Conservation (phyloP, 225 moss, liverwort and hornwort species). For the Thuidium tamariscinum region DNA sequence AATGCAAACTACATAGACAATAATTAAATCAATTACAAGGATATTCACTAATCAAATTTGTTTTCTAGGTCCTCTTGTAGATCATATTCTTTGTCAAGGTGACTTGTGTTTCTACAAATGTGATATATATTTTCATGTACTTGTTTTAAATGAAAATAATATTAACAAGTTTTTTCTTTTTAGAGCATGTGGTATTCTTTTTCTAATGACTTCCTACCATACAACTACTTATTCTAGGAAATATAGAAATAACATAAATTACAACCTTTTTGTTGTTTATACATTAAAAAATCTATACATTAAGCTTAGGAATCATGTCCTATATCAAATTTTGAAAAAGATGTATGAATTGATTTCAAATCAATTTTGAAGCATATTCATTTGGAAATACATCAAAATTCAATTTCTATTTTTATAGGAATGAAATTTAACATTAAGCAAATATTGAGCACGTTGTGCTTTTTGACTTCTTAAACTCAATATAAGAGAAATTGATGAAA, state of each 20-base stretch:
- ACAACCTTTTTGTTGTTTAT: no score
- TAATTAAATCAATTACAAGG: background rate
- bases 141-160: background rate
- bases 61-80: background rate
- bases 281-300: accelerated
- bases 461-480: background rate
- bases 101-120: background rate
- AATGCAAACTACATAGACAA: accelerated
- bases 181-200: no score
- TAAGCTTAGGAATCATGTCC: background rate
- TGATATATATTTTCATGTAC: background rate
- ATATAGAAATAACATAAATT: no score
- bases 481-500: background rate
- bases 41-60: accelerated
- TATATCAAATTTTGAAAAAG: no score
- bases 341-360: background rate
- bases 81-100: accelerated
- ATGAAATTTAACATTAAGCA: background rate
- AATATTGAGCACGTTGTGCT: background rate
- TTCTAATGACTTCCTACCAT: no score
- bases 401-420: accelerated
- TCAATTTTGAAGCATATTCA: background rate
- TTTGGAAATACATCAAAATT: background rate
- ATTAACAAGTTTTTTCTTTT: no score
- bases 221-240: no score